Evolutionary conservation across 805 yeast species (phyloP).

Genomic region (Saturnispora ahearnii): DNA sequence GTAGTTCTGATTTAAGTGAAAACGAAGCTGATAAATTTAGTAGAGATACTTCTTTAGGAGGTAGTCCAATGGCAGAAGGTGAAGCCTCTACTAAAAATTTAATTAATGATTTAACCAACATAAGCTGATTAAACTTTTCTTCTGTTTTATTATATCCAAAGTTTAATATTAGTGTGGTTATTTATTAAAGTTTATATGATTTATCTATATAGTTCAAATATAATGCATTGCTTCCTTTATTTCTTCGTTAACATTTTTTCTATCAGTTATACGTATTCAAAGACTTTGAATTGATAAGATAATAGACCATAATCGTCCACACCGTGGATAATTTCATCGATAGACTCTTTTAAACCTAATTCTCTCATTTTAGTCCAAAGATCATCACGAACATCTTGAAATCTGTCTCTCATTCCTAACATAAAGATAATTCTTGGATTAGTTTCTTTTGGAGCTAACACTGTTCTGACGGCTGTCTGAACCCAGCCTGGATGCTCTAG

Average conservation of each 20-base stretch:
- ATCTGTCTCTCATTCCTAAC: conserved; percentile 64
- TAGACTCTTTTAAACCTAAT: conserved; percentile 28
- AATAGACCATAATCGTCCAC: conserved; percentile 80
- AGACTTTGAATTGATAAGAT: conserved; percentile 42
- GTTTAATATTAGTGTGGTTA: neutral
- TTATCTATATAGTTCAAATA: neutral
- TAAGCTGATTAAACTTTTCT: too few species aligned
- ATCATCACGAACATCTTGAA: conserved; percentile 50
- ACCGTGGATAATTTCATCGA: conserved; percentile 48
- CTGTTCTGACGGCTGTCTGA: conserved; percentile 44
- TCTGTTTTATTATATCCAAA: neutral
- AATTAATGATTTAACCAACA: neutral
- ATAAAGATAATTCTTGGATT: conserved; percentile 52
- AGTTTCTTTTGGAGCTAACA: conserved; percentile 27
- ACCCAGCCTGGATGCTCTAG: conserved; percentile 72
- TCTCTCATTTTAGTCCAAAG: conserved; percentile 48
- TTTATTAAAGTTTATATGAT: neutral
- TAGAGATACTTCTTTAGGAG: neutral
- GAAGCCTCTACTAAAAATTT: neutral
- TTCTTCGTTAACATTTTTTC: neutral
- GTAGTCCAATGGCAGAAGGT: neutral
- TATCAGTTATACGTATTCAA: conserved; percentile 6
- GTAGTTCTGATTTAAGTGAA: conserved; percentile 5
- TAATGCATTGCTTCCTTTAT: neutral
- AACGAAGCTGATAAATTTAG: neutral